Conservation (phyloP, 208 protist genomes). For the Trypanosoma brucei region DNA sequence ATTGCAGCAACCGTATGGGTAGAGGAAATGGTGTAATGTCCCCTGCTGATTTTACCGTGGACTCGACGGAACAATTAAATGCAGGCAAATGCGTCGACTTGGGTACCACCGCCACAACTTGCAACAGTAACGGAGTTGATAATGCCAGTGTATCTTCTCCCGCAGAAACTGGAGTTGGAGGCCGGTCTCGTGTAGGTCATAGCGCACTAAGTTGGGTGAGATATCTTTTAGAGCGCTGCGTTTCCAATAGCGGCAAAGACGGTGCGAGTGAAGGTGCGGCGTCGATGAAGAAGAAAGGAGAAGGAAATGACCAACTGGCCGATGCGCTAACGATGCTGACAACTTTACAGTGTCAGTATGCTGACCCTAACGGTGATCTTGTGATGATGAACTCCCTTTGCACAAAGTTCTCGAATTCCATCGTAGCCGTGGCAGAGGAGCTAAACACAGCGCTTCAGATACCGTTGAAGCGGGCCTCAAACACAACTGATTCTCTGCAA, state of each 20-base stretch:
- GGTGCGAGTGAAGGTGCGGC: not conserved
- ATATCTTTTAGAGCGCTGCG: constrained; percentile 13
- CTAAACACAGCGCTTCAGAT: not conserved
- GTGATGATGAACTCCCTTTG: constrained; percentile 3
- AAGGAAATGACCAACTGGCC: not conserved
- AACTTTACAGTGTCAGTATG: not conserved
- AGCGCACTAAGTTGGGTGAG: constrained; percentile 12
- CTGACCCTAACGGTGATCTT: not conserved
- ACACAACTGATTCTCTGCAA: too few species aligned
- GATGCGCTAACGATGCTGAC: constrained; percentile 1
- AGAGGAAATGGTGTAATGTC: too few species aligned
- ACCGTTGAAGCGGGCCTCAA: not conserved
- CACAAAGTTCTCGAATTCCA: constrained; percentile 10
- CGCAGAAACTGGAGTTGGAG: too few species aligned
- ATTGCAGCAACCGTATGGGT: too few species aligned
- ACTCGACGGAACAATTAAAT: too few species aligned
- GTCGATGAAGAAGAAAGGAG: not conserved
- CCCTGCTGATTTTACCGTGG: too few species aligned
- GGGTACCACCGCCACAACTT: too few species aligned
- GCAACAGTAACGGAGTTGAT: too few species aligned
- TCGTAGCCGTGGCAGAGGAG: constrained; percentile 3
- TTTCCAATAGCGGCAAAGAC: not conserved
- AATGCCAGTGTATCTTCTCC: too few species aligned
- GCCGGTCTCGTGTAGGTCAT: constrained; percentile 7
- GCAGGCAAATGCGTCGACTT: too few species aligned